Conservation (phyloP, 2,329 filamentous ascomycete genomes). For the Emmonsiellopsis sp. region DNA sequence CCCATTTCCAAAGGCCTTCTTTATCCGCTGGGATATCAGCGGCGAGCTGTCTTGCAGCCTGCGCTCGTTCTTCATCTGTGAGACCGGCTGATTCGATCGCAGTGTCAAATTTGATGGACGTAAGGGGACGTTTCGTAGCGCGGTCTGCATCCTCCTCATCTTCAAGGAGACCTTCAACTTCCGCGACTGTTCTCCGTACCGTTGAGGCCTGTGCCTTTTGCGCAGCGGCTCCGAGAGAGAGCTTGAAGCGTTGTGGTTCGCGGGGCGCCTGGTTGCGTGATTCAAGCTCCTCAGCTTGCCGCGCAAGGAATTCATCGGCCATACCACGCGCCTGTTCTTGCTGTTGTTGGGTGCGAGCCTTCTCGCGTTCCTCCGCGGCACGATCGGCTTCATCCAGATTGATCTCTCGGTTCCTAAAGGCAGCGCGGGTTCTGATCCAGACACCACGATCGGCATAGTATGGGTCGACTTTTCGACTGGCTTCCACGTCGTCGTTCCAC, state of each 20-base stretch:
- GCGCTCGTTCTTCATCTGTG: slow-evolving; percentile 77
- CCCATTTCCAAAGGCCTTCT: slow-evolving; percentile 82
- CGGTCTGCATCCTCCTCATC: slow-evolving; percentile 79
- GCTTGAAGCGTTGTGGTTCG: slow-evolving; percentile 72
- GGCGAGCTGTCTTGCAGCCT: slow-evolving; percentile 72
- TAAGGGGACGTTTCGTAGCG: slow-evolving; percentile 61
- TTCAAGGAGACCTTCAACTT: slow-evolving; percentile 88
- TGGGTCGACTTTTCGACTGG: slow-evolving; percentile 58
- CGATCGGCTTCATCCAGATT: slow-evolving; percentile 76
- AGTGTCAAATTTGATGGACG: slow-evolving; percentile 74
- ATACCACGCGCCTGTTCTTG: slow-evolving; percentile 70
- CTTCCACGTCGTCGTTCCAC: slow-evolving; percentile 89
- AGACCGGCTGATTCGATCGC: slow-evolving; percentile 56
- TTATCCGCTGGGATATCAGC: slow-evolving; percentile 83
- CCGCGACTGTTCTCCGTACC: slow-evolving; percentile 71
- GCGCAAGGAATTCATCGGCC: slow-evolving; percentile 84
- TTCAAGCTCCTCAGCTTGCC: slow-evolving; percentile 68
- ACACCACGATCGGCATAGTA: slow-evolving; percentile 82
- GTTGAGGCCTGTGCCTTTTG: slow-evolving; percentile 55
- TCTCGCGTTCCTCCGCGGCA: slow-evolving; percentile 65
- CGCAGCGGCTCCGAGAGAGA: slow-evolving; percentile 81
- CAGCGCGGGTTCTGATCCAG: slow-evolving; percentile 73
- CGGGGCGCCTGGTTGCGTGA: slow-evolving; percentile 32
- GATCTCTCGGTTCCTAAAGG: slow-evolving; percentile 64
- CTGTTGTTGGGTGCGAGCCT: slow-evolving; percentile 57